Percentiles rank a stretch among this genome's conserved stretches.
These are phyloP conservation scores for Pezicula neosporulosa DNA, from an alignment of 2,329 filamentous ascomycete genomes.

Conservation along the genomic window DNA sequence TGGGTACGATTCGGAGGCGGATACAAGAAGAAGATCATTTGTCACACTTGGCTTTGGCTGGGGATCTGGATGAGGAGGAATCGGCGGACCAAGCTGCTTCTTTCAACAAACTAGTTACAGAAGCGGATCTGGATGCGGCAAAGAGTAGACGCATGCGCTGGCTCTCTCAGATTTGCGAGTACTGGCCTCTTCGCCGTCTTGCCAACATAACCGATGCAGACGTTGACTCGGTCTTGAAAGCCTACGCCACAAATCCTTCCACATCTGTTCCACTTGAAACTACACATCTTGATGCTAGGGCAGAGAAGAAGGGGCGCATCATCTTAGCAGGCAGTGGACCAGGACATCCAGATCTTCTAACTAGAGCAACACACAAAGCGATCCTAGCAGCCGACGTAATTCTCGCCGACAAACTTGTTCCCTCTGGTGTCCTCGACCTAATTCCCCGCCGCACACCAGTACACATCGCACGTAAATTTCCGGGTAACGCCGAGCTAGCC, in stretches of 20 bases:
- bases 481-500: conserved; percentile 90
- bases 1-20: conserved; percentile 69
- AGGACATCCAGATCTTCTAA: conserved; percentile 88
- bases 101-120: conserved; percentile 80
- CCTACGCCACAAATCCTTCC: conserved; percentile 49
- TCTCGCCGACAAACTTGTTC: conserved; percentile 82
- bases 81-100: conserved; percentile 71
- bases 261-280: conserved; percentile 27
- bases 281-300: conserved; percentile 22
- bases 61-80: conserved; percentile 44
- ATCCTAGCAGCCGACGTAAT: conserved; percentile 74
- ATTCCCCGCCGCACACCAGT: conserved; percentile 87
- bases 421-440: conserved; percentile 79
- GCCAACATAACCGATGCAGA: conserved; percentile 78
- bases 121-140: conserved; percentile 68
- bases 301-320: conserved; percentile 59
- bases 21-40: conserved; percentile 72
- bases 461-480: conserved; percentile 94
- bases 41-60: conserved; percentile 21
- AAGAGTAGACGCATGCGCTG: conserved; percentile 85
- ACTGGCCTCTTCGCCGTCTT: conserved; percentile 87
- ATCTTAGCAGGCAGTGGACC: conserved; percentile 90
- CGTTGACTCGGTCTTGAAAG: conserved; percentile 70
- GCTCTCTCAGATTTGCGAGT: conserved; percentile 96
- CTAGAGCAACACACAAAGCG: conserved; percentile 74